Evolutionary conservation across 2,329 filamentous ascomycete genomes (phyloP).

Genomic region (Monilinia fructicola): DNA sequence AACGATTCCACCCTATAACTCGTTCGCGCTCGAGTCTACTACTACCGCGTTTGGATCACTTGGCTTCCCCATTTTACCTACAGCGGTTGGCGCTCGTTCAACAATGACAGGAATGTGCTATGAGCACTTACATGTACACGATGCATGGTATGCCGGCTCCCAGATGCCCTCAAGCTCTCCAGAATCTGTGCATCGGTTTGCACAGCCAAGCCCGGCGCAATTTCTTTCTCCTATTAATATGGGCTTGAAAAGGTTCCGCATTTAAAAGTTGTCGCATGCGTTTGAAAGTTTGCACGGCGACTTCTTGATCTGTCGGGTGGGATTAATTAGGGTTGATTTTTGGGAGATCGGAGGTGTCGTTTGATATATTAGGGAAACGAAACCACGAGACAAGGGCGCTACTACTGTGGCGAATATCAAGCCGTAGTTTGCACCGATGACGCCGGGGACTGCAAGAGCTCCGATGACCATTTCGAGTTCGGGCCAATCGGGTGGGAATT

Average conservation of each 20-base stretch:
- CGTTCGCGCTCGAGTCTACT: slow-evolving; percentile 1
- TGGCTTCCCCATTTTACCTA: neutral
- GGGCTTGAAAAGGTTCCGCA: neutral
- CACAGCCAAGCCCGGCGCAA: slow-evolving; percentile 1
- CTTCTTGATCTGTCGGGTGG: slow-evolving; percentile 15
- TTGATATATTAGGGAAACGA: slow-evolving; percentile 6
- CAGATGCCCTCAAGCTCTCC: neutral
- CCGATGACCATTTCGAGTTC: slow-evolving; percentile 16
- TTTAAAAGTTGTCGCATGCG: neutral
- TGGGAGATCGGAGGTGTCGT: slow-evolving; percentile 13
- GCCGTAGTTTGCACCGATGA: slow-evolving; percentile 5
- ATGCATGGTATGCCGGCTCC: neutral
- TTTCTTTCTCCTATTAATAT: neutral
- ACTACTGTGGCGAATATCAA: neutral
- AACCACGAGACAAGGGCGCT: slow-evolving; percentile 8
- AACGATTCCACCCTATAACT: neutral
- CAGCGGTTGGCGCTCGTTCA: neutral
- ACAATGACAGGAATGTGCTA: neutral
- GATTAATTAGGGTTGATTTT: slow-evolving; percentile 13
- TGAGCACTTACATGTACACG: slow-evolving; percentile 1
- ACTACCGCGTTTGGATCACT: slow-evolving; percentile 6
- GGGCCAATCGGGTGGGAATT: slow-evolving; percentile 39
- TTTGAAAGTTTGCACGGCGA: slow-evolving; percentile 17
- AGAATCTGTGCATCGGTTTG: slow-evolving; percentile 13
- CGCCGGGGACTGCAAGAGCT: slow-evolving; percentile 1